Conservation (phyloP, 2,329 filamentous ascomycete genomes). For the Akanthomyces uredinophilus region DNA sequence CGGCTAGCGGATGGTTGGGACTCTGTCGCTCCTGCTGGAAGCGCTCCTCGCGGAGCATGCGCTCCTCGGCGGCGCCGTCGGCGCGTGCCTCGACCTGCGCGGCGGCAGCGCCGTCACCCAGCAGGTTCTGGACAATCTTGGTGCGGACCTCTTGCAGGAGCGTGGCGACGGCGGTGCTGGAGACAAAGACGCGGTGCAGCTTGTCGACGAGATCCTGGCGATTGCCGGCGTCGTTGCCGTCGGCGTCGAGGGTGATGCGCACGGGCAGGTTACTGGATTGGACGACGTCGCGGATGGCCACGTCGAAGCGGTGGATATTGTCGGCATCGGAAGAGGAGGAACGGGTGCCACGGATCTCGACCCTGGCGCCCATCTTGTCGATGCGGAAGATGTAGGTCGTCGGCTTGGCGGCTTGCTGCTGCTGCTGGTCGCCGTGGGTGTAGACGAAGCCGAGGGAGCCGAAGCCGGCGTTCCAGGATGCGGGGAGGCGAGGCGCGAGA, state of each 20-base stretch:
- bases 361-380: constrained; percentile 74
- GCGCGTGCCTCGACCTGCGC: constrained; percentile 59
- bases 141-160: constrained; percentile 69
- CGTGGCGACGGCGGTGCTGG: constrained; percentile 59
- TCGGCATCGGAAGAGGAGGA: constrained; percentile 56
- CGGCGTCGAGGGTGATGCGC: constrained; percentile 45
- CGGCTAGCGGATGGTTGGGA: constrained; percentile 27
- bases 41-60: constrained; percentile 33
- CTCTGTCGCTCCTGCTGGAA: constrained; percentile 37
- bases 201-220: constrained; percentile 43
- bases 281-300: constrained; percentile 67
- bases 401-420: constrained; percentile 65
- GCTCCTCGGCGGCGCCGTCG: constrained; percentile 37
- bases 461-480: constrained; percentile 72
- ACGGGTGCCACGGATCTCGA: constrained; percentile 72
- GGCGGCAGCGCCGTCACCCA: constrained; percentile 70
- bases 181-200: constrained; percentile 66
- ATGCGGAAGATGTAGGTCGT: constrained; percentile 62
- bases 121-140: constrained; percentile 77
- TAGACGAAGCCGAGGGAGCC: constrained; percentile 80
- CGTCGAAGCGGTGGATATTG: constrained; percentile 66
- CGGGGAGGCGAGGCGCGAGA: constrained; percentile 59
- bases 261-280: constrained; percentile 53
- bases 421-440: constrained; percentile 69
- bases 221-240: constrained; percentile 28